These are phyloP conservation scores for Isabelozyma gotoi DNA, from an alignment of 805 yeast species.

Conservation along the genomic window DNA sequence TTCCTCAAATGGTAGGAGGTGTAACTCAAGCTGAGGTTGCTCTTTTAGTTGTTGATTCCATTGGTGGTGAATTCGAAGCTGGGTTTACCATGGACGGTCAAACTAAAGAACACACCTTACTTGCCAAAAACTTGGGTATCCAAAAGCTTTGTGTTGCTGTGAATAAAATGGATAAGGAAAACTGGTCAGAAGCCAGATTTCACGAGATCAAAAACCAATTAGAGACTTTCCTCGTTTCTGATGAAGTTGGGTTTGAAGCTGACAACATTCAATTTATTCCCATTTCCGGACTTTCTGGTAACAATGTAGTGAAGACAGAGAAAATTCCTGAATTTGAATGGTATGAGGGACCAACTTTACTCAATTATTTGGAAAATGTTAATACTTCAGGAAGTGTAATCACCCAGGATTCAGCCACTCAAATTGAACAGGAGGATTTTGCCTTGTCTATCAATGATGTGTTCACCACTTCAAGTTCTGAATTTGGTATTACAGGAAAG, in stretches of 20 bases:
- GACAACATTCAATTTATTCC: conserved; percentile 57
- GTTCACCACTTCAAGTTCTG: conserved; percentile 45
- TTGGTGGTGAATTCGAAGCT: conserved; percentile 65
- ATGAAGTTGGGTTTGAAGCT: conserved; percentile 48
- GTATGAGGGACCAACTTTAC: conserved; percentile 47
- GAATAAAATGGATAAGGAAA: conserved; percentile 67
- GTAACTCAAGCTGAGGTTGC: conserved; percentile 78
- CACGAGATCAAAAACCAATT: conserved; percentile 51
- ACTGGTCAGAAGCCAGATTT: conserved; percentile 57
- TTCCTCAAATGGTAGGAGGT: conserved; percentile 85
- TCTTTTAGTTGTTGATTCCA: conserved; percentile 66
- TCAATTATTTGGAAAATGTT: conserved; percentile 39
- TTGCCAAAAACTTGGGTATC: conserved; percentile 69
- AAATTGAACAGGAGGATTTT: conserved; percentile 43
- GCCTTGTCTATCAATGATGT: conserved; percentile 66
- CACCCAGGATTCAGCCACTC: conserved; percentile 9
- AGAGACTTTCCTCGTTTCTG: conserved; percentile 46
- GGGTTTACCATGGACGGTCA: conserved; percentile 71
- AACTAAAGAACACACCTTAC: conserved; percentile 73
- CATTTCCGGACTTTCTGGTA: conserved; percentile 67
- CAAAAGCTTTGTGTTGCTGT: conserved; percentile 58
- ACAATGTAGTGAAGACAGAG: conserved; percentile 54
- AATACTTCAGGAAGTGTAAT: conserved; percentile 13
- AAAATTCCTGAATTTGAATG: conserved; percentile 36
- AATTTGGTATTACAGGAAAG: conserved; percentile 61